Base-by-base conservation (phyloP, 2,329 filamentous ascomycete species). In the Byssothecium circinans region DNA sequence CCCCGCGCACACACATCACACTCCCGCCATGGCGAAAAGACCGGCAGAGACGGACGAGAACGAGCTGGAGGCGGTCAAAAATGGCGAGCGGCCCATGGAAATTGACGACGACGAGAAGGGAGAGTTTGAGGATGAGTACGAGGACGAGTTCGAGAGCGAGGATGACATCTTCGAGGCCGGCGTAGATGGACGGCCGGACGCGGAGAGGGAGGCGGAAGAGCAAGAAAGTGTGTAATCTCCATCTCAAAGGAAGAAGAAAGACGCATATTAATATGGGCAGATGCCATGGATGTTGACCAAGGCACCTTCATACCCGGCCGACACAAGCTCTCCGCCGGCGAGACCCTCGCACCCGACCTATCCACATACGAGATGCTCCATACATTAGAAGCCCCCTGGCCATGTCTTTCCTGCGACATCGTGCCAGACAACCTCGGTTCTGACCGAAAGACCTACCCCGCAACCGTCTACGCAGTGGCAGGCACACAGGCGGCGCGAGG, bases 351-450 rank as follows among this genome's bases (percentile, higher is more conserved):
- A 3, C 92, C 94, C 12, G 94, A 99, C 73, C 80, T 89, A 49
- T 89, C 88, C n/a, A 92, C 92, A 5, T 99, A 99, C 77, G 88
- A 96, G 70, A 95, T 99, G 91, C 84, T 99, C 50, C 94, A 99
- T 78, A 90, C 85, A 52, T 82, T 99, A 55, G 94, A 88, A 72
- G 91, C 91, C 7, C 91, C 91, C 1, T 99, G 94, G 94, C 94
- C 94, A 2, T 99, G 94, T 70, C 81, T 99, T 14, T 97, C 92
- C 2, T 96, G 96, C 73, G 94, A 97, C 69, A 87, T 99, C 50
- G 74, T 99, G 53, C 86, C 81, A 61, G 94, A 99, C 74, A 79
- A 80, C 43, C 81, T 99, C 15, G 94, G 94, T 58, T 87, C 96
- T 68, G 85, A 90, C 72, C 87, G 94, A 66, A 95, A 87, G 71